Evolutionary conservation across 1,139 yeast genomes (phyloP).

Genomic region (Suzukiozyma palmioleophila): DNA sequence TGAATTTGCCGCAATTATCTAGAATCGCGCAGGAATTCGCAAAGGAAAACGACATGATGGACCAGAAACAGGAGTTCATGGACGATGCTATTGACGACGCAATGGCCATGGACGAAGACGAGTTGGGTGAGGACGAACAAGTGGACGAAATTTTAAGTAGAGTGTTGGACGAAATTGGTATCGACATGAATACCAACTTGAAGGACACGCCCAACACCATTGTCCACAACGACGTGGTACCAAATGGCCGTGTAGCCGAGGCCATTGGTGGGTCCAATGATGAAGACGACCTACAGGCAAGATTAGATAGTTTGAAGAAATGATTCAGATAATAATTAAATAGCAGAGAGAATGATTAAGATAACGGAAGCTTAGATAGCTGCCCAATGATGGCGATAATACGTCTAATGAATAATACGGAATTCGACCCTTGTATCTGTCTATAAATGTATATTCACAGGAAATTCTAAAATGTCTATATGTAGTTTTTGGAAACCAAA

Average conservation of each 20-base stretch:
- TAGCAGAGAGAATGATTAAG: too few species aligned
- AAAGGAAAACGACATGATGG: slow-evolving; percentile 92
- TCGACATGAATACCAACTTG: slow-evolving; percentile 68
- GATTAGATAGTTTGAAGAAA: slow-evolving; percentile 78
- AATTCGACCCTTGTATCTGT: too few species aligned
- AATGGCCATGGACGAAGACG: slow-evolving; percentile 78
- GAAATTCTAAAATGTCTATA: slow-evolving; percentile 15
- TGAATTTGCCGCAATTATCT: slow-evolving; percentile 87
- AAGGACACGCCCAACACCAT: slow-evolving; percentile 64
- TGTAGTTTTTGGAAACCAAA: slow-evolving; percentile 52
- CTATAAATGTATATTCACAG: background rate
- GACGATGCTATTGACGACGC: slow-evolving; percentile 97
- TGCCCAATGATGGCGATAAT: too few species aligned
- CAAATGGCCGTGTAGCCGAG: slow-evolving; percentile 42
- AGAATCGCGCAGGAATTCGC: slow-evolving; percentile 94
- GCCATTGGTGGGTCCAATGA: slow-evolving; percentile 42
- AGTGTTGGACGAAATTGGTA: slow-evolving; percentile 94
- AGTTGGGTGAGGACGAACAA: slow-evolving; percentile 70
- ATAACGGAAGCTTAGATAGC: too few species aligned
- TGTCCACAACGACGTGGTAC: slow-evolving; percentile 22
- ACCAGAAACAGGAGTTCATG: slow-evolving; percentile 97
- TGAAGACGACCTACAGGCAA: slow-evolving; percentile 86
- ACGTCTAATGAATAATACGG: too few species aligned
- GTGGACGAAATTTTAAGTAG: slow-evolving; percentile 88
- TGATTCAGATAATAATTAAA: slow-evolving; percentile 7